Percentiles rank a stretch among this genome's conserved stretches.
These are phyloP conservation scores for Neurospora sp. DNA, from an alignment of 495 filamentous ascomycete species.

Conservation along the genomic window DNA sequence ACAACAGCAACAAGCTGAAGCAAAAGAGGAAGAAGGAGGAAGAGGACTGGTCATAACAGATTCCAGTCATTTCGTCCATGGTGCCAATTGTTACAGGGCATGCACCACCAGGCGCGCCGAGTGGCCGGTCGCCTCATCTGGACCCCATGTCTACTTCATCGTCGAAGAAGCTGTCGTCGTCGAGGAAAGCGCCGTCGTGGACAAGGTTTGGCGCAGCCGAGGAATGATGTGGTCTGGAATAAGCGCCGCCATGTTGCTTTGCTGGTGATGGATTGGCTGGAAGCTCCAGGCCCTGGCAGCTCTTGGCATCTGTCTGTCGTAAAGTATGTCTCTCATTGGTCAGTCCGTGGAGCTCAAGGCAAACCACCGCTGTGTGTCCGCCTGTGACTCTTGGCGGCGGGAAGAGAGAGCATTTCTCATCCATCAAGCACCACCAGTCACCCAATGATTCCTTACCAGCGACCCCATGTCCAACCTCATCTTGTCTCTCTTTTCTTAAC, in stretches of 20 bases:
- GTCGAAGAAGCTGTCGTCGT: slow-evolving; percentile 6
- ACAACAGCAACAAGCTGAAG: neutral
- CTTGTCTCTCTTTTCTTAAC: neutral
- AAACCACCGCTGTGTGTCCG: neutral
- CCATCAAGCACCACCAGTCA: neutral
- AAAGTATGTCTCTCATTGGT: neutral
- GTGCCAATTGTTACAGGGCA: neutral
- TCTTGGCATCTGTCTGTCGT: neutral
- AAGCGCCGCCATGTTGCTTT: slow-evolving; percentile 20
- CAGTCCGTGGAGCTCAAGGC: neutral
- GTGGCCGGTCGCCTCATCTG: neutral
- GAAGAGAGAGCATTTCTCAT: neutral
- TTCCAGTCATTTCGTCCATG: neutral
- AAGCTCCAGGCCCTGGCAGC: neutral
- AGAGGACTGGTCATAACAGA: neutral
- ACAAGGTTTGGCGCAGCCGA: slow-evolving; percentile 11
- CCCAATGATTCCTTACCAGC: neutral
- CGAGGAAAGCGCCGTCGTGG: slow-evolving; percentile 16
- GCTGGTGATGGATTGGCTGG: slow-evolving; percentile 17
- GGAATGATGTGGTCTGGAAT: slow-evolving; percentile 16
- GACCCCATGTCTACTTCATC: slow-evolving; percentile 7
- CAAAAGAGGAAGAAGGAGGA: neutral
- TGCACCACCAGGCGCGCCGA: neutral
- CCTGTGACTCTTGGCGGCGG: neutral
- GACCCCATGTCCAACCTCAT: neutral